These are phyloP conservation scores for Solanum tarijense DNA, from an alignment of 257 asterid genomes.

Conservation along the genomic window DNA sequence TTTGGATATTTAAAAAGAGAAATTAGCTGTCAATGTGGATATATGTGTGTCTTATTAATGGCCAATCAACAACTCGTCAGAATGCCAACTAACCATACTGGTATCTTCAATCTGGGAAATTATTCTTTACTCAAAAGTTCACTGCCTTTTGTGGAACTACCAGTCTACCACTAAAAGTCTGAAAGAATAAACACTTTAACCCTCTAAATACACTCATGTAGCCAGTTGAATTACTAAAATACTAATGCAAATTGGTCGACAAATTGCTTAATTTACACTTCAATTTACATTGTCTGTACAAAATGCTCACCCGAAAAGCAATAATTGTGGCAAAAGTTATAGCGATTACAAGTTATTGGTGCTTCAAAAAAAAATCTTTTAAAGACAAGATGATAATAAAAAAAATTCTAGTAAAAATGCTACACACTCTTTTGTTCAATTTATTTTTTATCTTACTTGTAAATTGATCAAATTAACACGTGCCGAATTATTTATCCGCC, in stretches of 20 bases:
- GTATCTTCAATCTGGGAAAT: neutral
- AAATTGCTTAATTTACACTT: neutral
- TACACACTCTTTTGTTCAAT: no score
- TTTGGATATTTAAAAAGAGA: neutral
- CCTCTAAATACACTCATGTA: neutral
- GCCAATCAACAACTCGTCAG: neutral
- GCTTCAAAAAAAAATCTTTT: no score
- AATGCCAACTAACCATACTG: neutral
- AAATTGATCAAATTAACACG: no score
- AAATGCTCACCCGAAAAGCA: no score
- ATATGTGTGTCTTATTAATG: neutral
- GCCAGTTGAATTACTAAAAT: neutral
- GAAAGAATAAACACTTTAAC: neutral
- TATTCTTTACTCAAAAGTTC: neutral
- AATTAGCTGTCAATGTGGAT: neutral
- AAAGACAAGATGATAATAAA: no score
- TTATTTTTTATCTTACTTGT: no score
- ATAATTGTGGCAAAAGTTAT: no score
- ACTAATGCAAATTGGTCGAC: no score
- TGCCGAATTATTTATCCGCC: neutral
- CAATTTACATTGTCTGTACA: neutral
- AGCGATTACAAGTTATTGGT: no score
- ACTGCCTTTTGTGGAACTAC: neutral
- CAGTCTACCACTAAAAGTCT: neutral
- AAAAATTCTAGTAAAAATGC: no score